Conservation (phyloP, 768 basidiomycete species). For the Mycena galopus region DNA sequence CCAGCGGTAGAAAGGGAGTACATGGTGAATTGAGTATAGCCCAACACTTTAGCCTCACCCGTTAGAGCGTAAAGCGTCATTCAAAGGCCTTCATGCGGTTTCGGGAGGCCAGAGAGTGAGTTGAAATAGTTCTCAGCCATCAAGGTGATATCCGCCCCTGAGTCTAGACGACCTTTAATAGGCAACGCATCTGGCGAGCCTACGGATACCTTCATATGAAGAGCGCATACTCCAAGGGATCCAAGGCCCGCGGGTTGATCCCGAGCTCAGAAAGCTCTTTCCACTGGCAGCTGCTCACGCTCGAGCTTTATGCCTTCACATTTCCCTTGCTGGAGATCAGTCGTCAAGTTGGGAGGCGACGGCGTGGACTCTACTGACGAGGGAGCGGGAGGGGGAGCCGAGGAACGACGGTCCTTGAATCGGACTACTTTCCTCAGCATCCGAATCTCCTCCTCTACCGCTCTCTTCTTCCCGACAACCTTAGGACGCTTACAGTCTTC, state of each 20-base stretch:
- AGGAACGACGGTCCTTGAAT: neutral
- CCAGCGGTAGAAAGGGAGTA: neutral
- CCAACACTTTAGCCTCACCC: neutral
- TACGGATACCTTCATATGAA: neutral
- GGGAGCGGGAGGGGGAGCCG: neutral
- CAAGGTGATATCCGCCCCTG: neutral
- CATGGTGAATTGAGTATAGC: neutral
- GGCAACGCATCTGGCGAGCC: neutral
- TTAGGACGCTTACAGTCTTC: no score
- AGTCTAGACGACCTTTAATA: slow-evolving; percentile 1
- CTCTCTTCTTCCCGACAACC: no score
- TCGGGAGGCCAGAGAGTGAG: neutral
- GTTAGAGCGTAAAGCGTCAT: neutral
- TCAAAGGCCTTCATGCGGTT: slow-evolving; percentile 13
- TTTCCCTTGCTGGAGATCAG: no score
- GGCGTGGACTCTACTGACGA: no score
- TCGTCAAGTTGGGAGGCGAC: no score
- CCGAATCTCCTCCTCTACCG: no score
- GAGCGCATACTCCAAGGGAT: slow-evolving; percentile 1
- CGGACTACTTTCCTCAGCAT: no score
- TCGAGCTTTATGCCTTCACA: no score
- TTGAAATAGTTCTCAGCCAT: neutral
- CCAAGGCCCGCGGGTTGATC: neutral
- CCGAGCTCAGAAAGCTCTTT: neutral
- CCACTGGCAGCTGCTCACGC: no score